Conservation (phyloP, 768 basidiomycete species). For the Candolleomyces efflorescens region DNA sequence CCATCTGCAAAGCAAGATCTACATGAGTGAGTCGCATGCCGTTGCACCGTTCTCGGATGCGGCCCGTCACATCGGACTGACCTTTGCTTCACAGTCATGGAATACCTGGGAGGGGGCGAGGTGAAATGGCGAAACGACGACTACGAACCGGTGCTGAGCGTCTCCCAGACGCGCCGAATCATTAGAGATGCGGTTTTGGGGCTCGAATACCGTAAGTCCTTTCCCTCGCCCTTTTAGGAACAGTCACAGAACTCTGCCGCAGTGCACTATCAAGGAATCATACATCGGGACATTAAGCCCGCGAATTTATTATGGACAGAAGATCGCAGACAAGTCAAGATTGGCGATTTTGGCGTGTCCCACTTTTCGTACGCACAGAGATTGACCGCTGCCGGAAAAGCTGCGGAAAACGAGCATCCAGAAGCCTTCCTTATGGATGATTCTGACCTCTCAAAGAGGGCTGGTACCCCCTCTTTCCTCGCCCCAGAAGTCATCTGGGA, state of each 20-base stretch:
- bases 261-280: slow-evolving; percentile 98
- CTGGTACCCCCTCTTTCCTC: slow-evolving; percentile 93
- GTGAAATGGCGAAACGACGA: slow-evolving; percentile 78
- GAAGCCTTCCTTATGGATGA: slow-evolving; percentile 78
- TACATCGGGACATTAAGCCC: slow-evolving; percentile 99
- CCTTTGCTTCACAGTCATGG: slow-evolving; percentile 65
- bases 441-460: slow-evolving; percentile 82
- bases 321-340: slow-evolving; percentile 88
- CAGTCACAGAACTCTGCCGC: slow-evolving; percentile 12
- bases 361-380: slow-evolving; percentile 91
- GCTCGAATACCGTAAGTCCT: slow-evolving; percentile 83
- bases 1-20: slow-evolving; percentile 79
- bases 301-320: slow-evolving; percentile 91
- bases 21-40: slow-evolving; percentile 69
- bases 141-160: slow-evolving; percentile 69
- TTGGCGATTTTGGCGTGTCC: slow-evolving; percentile 97
- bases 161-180: slow-evolving; percentile 81
- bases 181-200: slow-evolving; percentile 93
- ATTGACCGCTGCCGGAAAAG: slow-evolving; percentile 58
- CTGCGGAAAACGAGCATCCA: slow-evolving; percentile 35
- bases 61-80: slow-evolving; percentile 6
- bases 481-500: slow-evolving; percentile 93
- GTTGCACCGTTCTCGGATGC: background rate
- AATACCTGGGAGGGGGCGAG: slow-evolving; percentile 94
- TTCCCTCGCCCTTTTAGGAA: slow-evolving; percentile 9